These are phyloP conservation scores for Mycena olivaceomarginata DNA, from an alignment of 768 basidiomycete species.

Conservation along the genomic window DNA sequence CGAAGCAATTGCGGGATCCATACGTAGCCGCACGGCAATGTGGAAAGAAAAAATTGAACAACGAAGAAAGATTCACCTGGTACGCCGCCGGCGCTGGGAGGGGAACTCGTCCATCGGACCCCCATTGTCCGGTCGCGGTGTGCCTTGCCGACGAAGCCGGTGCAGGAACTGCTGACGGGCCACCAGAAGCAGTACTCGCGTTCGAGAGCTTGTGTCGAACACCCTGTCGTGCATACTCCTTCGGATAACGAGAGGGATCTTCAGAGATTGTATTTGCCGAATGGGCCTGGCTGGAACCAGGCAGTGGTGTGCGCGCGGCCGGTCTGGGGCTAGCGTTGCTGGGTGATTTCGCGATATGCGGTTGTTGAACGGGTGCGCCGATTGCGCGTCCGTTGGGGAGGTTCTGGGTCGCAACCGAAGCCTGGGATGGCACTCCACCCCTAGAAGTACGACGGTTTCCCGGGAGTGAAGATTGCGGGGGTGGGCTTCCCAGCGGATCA, in stretches of 20 bases:
- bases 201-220: constrained; percentile 37
- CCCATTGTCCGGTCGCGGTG: constrained; percentile 27
- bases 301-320: constrained; percentile 21
- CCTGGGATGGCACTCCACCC: constrained; percentile 18
- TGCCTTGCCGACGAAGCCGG: constrained; percentile 38
- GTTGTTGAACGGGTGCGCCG: constrained; percentile 31
- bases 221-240: constrained; percentile 37
- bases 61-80: constrained; percentile 34
- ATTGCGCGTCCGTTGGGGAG: constrained; percentile 34
- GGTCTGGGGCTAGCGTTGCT: constrained; percentile 20
- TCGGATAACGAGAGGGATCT: constrained; percentile 34
- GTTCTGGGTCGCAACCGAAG: constrained; percentile 41
- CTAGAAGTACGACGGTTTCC: constrained; percentile 41
- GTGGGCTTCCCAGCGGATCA: constrained; percentile 42
- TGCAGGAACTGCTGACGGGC: constrained; percentile 29
- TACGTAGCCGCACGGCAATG: constrained; percentile 29
- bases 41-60: constrained; percentile 8
- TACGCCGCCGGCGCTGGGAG: constrained; percentile 5
- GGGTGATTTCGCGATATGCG: constrained; percentile 25
- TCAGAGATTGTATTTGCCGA: constrained; percentile 19
- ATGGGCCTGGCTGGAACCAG: constrained; percentile 29
- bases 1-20: constrained; percentile 42
- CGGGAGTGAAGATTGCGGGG: constrained; percentile 43
- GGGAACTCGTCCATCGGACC: constrained; percentile 20
- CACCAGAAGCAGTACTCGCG: constrained; percentile 30